Percentiles rank a stretch among this genome's conserved stretches.
Conservation (phyloP, 2,329 filamentous ascomycete species). For the Zymoseptoria crescenta region DNA sequence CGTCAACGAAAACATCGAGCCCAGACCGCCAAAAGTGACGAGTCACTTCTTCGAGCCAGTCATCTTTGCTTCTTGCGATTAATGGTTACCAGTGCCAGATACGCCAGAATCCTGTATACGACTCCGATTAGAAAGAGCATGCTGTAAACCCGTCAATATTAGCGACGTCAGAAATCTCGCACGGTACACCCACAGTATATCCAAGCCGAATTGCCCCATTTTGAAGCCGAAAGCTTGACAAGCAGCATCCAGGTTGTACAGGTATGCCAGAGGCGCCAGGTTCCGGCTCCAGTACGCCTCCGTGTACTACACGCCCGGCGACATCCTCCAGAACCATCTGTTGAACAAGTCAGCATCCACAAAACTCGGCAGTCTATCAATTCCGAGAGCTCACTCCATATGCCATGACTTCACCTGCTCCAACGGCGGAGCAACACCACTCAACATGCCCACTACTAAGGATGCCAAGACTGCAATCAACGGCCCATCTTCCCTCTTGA, state of each 20-base stretch:
- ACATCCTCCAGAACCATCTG: constrained; percentile 45
- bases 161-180: not conserved
- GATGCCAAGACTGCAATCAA: constrained; percentile 48
- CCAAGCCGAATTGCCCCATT: constrained; percentile 39
- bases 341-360: not conserved
- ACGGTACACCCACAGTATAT: constrained; percentile 22
- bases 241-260: constrained; percentile 46
- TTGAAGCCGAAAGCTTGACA: constrained; percentile 39
- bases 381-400: constrained; percentile 32
- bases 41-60: not conserved
- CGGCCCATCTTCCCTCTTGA: constrained; percentile 49
- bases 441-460: constrained; percentile 48
- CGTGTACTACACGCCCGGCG: constrained; percentile 49
- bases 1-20: not conserved
- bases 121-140: constrained; percentile 23
- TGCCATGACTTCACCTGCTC: constrained; percentile 45
- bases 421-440: constrained; percentile 46
- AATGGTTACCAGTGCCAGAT: constrained; percentile 18
- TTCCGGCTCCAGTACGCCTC: constrained; percentile 51
- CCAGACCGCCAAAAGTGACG: not conserved
- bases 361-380: not conserved
- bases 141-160: constrained; percentile 5
- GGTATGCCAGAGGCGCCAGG: constrained; percentile 41
- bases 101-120: constrained; percentile 24
- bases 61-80: constrained; percentile 23